Conservation (phyloP, 2,329 filamentous ascomycete species). For the Aureobasidium leucospermi region DNA sequence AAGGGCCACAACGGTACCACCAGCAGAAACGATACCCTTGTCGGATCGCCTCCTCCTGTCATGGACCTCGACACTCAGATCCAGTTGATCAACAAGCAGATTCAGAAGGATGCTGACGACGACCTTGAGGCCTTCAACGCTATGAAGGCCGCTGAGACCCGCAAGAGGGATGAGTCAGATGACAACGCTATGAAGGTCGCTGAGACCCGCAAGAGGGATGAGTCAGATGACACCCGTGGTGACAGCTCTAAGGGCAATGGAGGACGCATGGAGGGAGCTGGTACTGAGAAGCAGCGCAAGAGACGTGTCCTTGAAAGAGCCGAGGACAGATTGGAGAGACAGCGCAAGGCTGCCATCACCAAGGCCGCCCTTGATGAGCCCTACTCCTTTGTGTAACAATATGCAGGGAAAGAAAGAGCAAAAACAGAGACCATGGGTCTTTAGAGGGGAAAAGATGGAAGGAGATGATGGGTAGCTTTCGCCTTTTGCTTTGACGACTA, state of each 20-base stretch:
- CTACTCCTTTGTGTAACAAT: no score
- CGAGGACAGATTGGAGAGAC: constrained; percentile 23
- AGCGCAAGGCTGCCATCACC: background rate
- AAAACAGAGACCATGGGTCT: no score
- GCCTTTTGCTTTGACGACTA: no score
- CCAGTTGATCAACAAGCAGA: constrained; percentile 13
- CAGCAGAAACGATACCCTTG: background rate
- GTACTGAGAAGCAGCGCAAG: constrained; percentile 28
- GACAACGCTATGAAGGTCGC: background rate
- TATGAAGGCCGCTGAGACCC: no score
- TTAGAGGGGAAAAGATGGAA: no score
- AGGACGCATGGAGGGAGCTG: constrained; percentile 17
- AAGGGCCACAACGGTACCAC: background rate
- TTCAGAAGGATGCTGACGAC: background rate
- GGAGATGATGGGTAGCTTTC: no score
- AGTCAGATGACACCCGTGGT: constrained; percentile 5
- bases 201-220: constrained; percentile 11
- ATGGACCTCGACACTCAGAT: constrained; percentile 14
- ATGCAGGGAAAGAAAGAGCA: no score
- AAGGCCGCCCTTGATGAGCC: background rate
- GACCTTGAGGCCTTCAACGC: no score
- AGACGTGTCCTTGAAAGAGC: constrained; percentile 26
- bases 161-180: constrained; percentile 14
- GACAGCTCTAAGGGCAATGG: constrained; percentile 9
- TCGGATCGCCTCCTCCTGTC: constrained; percentile 11